Conservation (phyloP, 106 monocot genomes). For the Dendrobium catenatum region DNA sequence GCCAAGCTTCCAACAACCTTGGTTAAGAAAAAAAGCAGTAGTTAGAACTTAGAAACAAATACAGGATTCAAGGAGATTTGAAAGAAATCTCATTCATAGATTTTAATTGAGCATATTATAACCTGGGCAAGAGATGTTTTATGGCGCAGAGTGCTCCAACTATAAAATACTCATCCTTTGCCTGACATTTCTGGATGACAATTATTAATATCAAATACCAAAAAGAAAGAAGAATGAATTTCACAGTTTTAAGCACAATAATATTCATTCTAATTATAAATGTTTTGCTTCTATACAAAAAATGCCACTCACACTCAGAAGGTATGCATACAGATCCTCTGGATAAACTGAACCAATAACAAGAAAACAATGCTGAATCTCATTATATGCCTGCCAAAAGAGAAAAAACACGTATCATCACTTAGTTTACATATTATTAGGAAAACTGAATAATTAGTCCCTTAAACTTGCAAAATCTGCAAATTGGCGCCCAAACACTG, state of each 20-base stretch:
- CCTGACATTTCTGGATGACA: constrained; percentile 61
- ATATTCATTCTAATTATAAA: background rate
- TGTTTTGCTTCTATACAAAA: background rate
- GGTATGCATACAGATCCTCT: constrained; percentile 73
- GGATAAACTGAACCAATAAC: constrained; percentile 85
- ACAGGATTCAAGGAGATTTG: background rate
- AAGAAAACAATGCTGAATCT: constrained; percentile 91
- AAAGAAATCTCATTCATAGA: constrained; percentile 2
- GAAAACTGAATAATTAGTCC: background rate
- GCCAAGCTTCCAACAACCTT: constrained; percentile 89
- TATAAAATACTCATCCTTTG: constrained; percentile 67
- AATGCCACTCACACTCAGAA: constrained; percentile 71
- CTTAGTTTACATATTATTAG: background rate
- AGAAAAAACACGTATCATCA: background rate
- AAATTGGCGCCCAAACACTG: background rate
- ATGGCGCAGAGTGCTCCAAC: constrained; percentile 72
- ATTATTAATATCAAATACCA: background rate
- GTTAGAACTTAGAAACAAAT: constrained; percentile 7
- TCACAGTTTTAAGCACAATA: background rate
- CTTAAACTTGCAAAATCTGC: background rate
- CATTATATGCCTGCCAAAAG: constrained; percentile 75
- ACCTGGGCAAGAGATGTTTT: constrained; percentile 97
- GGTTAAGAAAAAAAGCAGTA: constrained; percentile 9
- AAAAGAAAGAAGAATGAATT: background rate
- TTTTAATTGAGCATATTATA: background rate